These are phyloP conservation scores for Talaromyces liani DNA, from an alignment of 495 filamentous ascomycete species.

Conservation along the genomic window DNA sequence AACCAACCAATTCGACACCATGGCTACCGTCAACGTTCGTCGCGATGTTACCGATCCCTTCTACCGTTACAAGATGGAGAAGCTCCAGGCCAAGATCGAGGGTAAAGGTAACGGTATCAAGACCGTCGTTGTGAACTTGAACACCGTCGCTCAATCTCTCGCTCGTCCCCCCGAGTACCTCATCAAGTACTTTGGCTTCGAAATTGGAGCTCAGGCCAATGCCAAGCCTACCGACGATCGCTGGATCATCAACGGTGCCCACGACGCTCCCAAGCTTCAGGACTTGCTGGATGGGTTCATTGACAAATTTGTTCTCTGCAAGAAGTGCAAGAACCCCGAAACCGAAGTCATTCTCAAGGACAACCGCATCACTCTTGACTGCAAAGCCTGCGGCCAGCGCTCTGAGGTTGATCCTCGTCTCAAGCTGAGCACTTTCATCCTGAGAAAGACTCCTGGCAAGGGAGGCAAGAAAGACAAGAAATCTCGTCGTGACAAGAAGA, in stretches of 20 bases:
- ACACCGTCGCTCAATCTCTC: slow-evolving; percentile 87
- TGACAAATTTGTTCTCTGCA: slow-evolving; percentile 95
- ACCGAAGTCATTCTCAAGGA: slow-evolving; percentile 93
- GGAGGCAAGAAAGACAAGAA: slow-evolving; percentile 96
- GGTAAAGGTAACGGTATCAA: slow-evolving; percentile 99
- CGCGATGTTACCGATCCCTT: slow-evolving; percentile 97
- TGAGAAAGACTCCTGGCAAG: slow-evolving; percentile 86
- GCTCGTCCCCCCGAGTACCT: slow-evolving; percentile 88
- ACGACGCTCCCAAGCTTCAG: slow-evolving; percentile 92
- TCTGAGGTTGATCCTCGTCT: slow-evolving; percentile 84
- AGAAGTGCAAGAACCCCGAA: slow-evolving; percentile 99
- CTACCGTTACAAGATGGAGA: slow-evolving; percentile 99
- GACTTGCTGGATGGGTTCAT: slow-evolving; percentile 99
- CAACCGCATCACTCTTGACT: slow-evolving; percentile 82
- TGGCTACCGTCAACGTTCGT: slow-evolving; percentile 95
- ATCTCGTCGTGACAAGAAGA: slow-evolving; percentile 64
- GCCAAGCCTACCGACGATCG: slow-evolving; percentile 94
- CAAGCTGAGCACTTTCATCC: slow-evolving; percentile 94
- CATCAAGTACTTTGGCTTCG: slow-evolving; percentile 99
- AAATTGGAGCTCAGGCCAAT: slow-evolving; percentile 97
- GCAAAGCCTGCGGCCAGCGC: slow-evolving; percentile 96
- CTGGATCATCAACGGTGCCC: slow-evolving; percentile 99
- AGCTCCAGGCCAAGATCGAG: slow-evolving; percentile 96
- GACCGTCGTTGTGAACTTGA: slow-evolving; percentile 92
- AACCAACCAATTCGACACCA: slow-evolving; percentile 42